A percentile compares a stretch with the other conserved stretches of the same genome.
Conservation (phyloP, 208 protist species). For the Acanthamoeba lugdunensis region DNA sequence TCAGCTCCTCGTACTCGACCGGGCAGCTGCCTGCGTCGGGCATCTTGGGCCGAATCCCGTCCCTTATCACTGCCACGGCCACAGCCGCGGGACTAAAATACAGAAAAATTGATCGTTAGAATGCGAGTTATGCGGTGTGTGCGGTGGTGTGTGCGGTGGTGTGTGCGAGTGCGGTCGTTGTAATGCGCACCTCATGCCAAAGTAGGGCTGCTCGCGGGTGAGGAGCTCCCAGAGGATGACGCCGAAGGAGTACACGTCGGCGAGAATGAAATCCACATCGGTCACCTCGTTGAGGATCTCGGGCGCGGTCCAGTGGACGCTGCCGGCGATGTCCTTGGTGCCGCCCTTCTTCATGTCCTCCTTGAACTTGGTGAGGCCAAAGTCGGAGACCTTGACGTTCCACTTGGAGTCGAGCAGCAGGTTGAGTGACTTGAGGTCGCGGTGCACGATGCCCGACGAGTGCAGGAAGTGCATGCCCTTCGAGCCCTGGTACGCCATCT, state of each 20-base stretch:
- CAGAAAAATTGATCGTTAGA: too few species aligned
- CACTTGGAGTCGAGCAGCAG: too few species aligned
- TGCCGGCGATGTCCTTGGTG: constrained; percentile 32
- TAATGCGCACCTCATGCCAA: constrained; percentile 22
- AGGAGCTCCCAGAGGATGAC: constrained; percentile 63
- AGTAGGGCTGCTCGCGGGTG: constrained; percentile 67
- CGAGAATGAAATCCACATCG: constrained; percentile 31
- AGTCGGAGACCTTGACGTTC: too few species aligned
- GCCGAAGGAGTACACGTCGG: constrained; percentile 65
- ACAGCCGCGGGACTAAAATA: too few species aligned
- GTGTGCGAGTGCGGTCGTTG: too few species aligned
- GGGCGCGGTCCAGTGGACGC: constrained; percentile 43
- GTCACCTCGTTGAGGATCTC: constrained; percentile 46
- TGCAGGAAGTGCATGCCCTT: constrained; percentile 35
- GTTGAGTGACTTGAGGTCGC: too few species aligned
- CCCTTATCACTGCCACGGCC: constrained; percentile 42
- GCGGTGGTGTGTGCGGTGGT: too few species aligned
- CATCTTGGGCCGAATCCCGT: constrained; percentile 37
- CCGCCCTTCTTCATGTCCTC: constrained; percentile 40
- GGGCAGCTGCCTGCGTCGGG: not conserved
- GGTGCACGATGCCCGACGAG: not conserved
- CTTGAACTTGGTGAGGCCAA: constrained; percentile 59
- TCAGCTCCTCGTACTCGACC: constrained; percentile 58
- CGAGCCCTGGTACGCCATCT: constrained; percentile 13
- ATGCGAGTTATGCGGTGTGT: too few species aligned